phyloP scores from a whole-genome alignment of 148 eudicot genomes.

The Selenicereus undatus region DNA sequence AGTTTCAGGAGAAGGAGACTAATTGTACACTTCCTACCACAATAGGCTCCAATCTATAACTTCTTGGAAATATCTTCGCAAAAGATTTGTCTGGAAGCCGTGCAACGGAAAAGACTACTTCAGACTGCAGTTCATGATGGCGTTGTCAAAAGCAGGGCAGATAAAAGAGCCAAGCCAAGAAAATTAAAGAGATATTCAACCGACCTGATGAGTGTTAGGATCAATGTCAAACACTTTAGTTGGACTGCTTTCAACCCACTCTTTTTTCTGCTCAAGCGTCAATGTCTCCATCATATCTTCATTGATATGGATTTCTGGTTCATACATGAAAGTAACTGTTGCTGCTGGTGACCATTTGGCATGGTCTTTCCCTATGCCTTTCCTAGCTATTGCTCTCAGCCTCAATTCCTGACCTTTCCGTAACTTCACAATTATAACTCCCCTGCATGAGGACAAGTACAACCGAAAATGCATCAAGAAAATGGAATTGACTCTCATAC shows the following conservation, averaged over 20 bases:
- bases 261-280: conserved; percentile 65
- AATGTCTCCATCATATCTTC: conserved; percentile 82
- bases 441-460: conserved; percentile 52
- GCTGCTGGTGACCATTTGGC: conserved; percentile 99
- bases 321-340: conserved; percentile 96
- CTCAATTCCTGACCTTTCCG: conserved; percentile 92
- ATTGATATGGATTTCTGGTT: conserved; percentile 83
- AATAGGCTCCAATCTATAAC: neutral
- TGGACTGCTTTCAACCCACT: conserved; percentile 90
- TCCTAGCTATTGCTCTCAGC: conserved; percentile 94
- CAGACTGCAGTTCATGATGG: neutral
- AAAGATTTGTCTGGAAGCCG: neutral
- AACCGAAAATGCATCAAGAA: neutral
- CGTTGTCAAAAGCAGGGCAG: neutral
- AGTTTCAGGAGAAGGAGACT: neutral
- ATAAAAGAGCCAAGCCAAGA: neutral
- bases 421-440: conserved; percentile 87
- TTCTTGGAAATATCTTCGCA: neutral
- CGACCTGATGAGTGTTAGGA: conserved; percentile 71
- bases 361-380: conserved; percentile 96
- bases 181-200: conserved; percentile 12
- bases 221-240: conserved; percentile 88
- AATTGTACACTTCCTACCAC: neutral
- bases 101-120: neutral
- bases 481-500: neutral